phyloP scores from a whole-genome alignment of 1,284 basidiomycete species.

The Tilletiopsis washingtonensis region DNA sequence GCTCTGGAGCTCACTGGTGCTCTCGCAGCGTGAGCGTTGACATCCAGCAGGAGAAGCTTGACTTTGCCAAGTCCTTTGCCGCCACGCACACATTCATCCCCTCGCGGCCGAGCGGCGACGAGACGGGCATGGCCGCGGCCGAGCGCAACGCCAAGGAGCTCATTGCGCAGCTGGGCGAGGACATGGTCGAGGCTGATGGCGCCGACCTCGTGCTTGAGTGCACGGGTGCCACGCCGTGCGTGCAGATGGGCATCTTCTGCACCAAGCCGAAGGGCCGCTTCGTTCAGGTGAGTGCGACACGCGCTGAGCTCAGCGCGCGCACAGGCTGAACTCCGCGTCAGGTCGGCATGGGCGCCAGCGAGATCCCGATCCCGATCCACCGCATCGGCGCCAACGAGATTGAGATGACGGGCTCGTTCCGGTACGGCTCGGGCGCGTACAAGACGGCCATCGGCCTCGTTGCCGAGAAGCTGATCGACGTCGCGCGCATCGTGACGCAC shows the following conservation, averaged over 20 bases:
- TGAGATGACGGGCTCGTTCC: conserved; percentile 74
- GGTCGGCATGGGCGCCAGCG: conserved; percentile 54
- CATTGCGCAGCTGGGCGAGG: conserved; percentile 49
- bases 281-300: conserved; percentile 17
- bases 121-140: conserved; percentile 47
- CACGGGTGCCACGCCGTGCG: conserved; percentile 51
- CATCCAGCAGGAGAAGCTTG: conserved; percentile 69
- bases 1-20: conserved; percentile 49
- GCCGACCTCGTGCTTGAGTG: conserved; percentile 59
- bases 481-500: conserved; percentile 57
- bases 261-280: conserved; percentile 31
- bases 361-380: conserved; percentile 48
- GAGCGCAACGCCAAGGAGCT: conserved; percentile 53
- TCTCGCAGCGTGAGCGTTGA: conserved; percentile 50
- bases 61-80: conserved; percentile 80
- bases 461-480: conserved; percentile 53
- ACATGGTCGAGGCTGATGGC: conserved; percentile 50
- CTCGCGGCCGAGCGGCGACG: conserved; percentile 28
- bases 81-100: conserved; percentile 75
- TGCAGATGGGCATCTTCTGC: conserved; percentile 38
- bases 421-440: conserved; percentile 70
- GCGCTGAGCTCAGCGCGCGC: neutral
- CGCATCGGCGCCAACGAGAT: conserved; percentile 57
- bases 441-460: conserved; percentile 55
- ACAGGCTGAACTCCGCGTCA: conserved; percentile 37